Base-by-base conservation (phyloP, 139 green algal species). In the Chara braunii region DNA sequence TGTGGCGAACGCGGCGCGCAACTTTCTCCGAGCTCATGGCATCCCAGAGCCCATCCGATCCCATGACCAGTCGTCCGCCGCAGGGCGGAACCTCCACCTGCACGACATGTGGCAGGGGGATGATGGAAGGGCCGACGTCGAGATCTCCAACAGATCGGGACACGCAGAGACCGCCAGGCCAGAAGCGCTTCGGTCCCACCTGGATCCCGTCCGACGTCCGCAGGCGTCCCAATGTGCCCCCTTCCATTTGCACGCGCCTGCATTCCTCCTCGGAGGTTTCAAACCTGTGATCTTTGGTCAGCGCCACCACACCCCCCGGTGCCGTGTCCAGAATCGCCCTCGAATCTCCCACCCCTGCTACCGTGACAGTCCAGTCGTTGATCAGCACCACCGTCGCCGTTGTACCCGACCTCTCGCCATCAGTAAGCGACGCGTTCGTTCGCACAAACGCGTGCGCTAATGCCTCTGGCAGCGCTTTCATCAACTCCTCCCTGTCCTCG, bases 111-210 rank as follows among this genome's bases (percentile, higher is more conserved):
- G 90, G 89, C 37, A 90, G 51, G 0, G 87, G 80, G 26, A 94
- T 66, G 9, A 96, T 81, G 42, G 78, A 75, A 0, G 78, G 58
- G 1, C 90, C 90, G 1, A 88, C 86, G 55, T 95, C 90, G 64
- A 89, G 76, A 60, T 96, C 90, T 3, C 90, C 90, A 1, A 96
- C 83, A 2, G 84, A 84, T 1, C 89, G 71, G 2, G 82, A 88
- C 12, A 96, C 81, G 44, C 84, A 91, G 51, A 96, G 74, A 2
- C 90, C 90, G 3, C 90, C 90, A 1, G 90, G 90, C 90, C 90
- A 96, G 5, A 91, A 74, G 31, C 89, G 78, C 36, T 96, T 73
- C 0, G 90, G 90, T 3, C 90, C 90, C 26, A 94, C 83, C 64
- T 74, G 51, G 45, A 57, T 57, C 9, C 48, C 48, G 11, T 57